These are phyloP conservation scores for Quercus aquifolioides DNA, from an alignment of 306 rosid species.

Conservation along the genomic window DNA sequence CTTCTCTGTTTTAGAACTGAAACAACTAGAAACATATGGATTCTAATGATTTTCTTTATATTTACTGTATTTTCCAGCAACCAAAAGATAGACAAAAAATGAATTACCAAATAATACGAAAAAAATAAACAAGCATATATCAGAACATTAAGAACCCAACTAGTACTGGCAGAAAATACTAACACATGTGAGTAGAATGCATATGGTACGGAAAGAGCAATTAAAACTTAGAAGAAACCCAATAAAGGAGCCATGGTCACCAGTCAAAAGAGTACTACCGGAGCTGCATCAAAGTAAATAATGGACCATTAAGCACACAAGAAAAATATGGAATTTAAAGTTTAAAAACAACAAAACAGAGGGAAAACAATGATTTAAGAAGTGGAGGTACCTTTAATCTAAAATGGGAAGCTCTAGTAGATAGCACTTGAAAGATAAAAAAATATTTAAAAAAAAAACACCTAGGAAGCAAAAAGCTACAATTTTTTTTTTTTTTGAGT, in stretches of 20 bases:
- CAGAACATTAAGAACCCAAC: neutral
- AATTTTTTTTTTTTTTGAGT: no score
- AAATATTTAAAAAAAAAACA: no score
- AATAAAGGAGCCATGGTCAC: neutral
- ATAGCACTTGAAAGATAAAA: neutral
- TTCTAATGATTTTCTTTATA: no score
- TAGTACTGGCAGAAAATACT: neutral
- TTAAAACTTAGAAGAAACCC: neutral
- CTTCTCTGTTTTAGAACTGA: no score
- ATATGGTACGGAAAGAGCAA: neutral
- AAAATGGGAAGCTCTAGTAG: neutral
- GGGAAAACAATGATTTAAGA: neutral
- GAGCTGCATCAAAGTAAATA: constrained; percentile 23
- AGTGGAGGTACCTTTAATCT: constrained; percentile 12
- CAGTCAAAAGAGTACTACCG: constrained; percentile 1
- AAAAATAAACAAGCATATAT: neutral
- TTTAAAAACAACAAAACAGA: neutral
- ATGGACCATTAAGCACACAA: constrained; percentile 1
- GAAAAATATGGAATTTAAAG: neutral
- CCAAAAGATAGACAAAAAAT: neutral
- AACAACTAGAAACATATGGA: no score
- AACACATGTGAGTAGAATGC: constrained; percentile 1
- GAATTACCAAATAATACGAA: neutral
- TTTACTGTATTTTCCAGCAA: neutral
- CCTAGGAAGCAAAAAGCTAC: neutral